Evolutionary conservation across 371 early-diverging fungal genomes (phyloP).

Genomic region (Capniomyces stellatus): DNA sequence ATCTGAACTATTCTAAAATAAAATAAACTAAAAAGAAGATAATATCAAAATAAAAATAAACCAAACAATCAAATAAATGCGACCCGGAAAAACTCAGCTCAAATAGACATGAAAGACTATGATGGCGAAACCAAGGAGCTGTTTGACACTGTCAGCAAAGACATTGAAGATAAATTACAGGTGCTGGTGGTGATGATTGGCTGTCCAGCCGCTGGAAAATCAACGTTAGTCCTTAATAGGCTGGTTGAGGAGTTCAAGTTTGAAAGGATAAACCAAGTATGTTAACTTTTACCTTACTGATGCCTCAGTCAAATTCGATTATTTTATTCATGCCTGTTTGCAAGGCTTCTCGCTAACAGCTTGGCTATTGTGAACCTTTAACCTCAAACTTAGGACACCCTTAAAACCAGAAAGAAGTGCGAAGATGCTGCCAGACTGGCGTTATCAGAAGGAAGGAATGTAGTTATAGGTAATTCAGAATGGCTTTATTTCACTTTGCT

Average conservation of each 20-base stretch:
- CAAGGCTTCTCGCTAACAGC: too few species aligned
- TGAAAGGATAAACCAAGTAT: slow-evolving; percentile 3
- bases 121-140: neutral
- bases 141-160: neutral
- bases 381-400: slow-evolving; percentile 1
- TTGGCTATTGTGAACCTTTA: too few species aligned
- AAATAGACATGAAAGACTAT: neutral
- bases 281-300: neutral
- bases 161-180: neutral
- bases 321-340: neutral
- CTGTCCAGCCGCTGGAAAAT: slow-evolving; percentile 6
- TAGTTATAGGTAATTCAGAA: neutral
- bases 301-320: neutral
- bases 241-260: slow-evolving; percentile 1
- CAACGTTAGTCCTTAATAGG: neutral
- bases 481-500: neutral
- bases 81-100: too few species aligned
- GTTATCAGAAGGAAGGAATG: neutral
- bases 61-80: too few species aligned
- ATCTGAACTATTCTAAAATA: too few species aligned
- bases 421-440: neutral
- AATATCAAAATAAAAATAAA: too few species aligned
- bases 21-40: too few species aligned
- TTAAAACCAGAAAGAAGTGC: slow-evolving; percentile 2
- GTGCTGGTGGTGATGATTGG: slow-evolving; percentile 4